Evolutionary conservation across 225 moss, liverwort and hornwort genomes (phyloP).

Genomic region (Physcomitrellopsis africana): DNA sequence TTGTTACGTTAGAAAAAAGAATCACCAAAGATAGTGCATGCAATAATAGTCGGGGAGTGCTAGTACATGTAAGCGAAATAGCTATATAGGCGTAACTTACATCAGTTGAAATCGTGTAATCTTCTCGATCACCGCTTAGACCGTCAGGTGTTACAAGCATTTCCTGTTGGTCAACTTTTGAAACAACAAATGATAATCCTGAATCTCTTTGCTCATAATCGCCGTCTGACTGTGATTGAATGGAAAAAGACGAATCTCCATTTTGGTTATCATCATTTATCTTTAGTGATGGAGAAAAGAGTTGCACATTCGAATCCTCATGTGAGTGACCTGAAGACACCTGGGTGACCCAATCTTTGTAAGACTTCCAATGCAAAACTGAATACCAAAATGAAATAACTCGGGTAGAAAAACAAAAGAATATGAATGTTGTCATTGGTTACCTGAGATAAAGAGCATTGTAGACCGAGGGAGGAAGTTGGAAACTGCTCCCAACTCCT

Average conservation of each 20-base stretch:
- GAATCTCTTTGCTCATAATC: conserved; percentile 46
- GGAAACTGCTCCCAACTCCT: conserved; percentile 61
- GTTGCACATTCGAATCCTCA: conserved; percentile 45
- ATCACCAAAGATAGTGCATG: neutral
- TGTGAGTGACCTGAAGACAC: conserved; percentile 50
- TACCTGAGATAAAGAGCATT: conserved; percentile 58
- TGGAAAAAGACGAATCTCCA: conserved; percentile 47
- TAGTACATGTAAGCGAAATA: conserved; percentile 18
- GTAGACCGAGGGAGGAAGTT: conserved; percentile 52
- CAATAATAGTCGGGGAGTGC: conserved; percentile 10
- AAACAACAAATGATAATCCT: conserved; percentile 34
- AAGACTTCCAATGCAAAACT: conserved; percentile 26
- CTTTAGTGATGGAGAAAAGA: conserved; percentile 36
- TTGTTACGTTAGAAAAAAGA: neutral
- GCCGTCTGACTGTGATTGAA: conserved; percentile 46
- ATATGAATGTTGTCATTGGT: neutral
- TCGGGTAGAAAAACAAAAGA: neutral
- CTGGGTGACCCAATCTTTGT: conserved; percentile 30
- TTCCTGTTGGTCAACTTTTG: conserved; percentile 48
- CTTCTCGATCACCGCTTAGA: conserved; percentile 37
- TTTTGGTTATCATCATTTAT: conserved; percentile 37
- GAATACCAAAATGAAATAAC: too few species aligned
- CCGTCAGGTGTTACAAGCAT: conserved; percentile 43
- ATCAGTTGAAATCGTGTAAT: conserved; percentile 43
- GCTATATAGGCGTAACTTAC: conserved; percentile 41